Evolutionary conservation across 208 protist genomes (phyloP).

Genomic region (Crithidia bombi): DNA sequence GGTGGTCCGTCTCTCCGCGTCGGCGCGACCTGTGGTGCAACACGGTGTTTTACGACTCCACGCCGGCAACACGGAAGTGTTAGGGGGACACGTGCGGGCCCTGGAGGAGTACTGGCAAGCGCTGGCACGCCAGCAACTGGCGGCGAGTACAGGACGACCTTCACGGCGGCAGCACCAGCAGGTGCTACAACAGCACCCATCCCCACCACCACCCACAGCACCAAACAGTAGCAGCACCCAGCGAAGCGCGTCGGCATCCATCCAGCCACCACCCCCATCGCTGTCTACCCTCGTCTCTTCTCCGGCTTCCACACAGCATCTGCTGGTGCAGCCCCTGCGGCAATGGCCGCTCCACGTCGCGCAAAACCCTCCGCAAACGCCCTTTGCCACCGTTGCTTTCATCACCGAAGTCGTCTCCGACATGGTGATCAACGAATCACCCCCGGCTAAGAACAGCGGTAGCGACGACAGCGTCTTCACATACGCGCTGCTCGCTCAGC

Average conservation of each 20-base stretch:
- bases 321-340: slow-evolving; percentile 30
- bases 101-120: slow-evolving; percentile 54
- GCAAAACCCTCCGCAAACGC: slow-evolving; percentile 14
- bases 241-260: not conserved
- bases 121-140: slow-evolving; percentile 40
- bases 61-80: slow-evolving; percentile 41
- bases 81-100: slow-evolving; percentile 58
- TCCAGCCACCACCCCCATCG: not conserved
- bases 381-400: slow-evolving; percentile 56
- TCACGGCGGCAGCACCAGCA: slow-evolving; percentile 23
- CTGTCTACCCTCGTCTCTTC: not conserved
- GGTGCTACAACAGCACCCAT: not conserved
- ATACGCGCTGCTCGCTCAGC: slow-evolving; percentile 58
- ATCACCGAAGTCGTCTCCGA: slow-evolving; percentile 68
- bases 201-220: not conserved
- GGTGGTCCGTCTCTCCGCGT: slow-evolving; percentile 20
- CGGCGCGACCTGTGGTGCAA: slow-evolving; percentile 8
- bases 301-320: not conserved
- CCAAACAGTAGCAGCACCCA: no score
- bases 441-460: not conserved
- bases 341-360: slow-evolving; percentile 25
- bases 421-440: slow-evolving; percentile 61
- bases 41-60: slow-evolving; percentile 60
- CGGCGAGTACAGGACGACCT: slow-evolving; percentile 49
- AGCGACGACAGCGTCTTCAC: slow-evolving; percentile 9